phyloP scores from a whole-genome alignment of 352 stramenopile genomes.

The Pythium vanterpoolii region DNA sequence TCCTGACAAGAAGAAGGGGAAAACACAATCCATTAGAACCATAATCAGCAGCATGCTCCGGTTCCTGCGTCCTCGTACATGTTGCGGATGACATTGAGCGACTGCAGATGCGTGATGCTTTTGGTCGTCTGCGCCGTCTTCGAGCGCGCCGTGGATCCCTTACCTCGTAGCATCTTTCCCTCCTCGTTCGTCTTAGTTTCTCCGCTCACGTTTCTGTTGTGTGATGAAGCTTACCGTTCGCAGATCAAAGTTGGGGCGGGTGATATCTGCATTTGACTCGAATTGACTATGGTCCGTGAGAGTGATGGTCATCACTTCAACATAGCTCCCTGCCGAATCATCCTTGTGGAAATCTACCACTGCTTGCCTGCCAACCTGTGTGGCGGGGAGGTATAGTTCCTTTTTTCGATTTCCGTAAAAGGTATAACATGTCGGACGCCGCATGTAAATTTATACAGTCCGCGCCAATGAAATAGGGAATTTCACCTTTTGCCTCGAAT shows the following conservation, averaged over 20 bases:
- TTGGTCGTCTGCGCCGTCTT: slow-evolving; percentile 21
- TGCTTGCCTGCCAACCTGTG: too few species aligned
- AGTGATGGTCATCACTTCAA: slow-evolving; percentile 28
- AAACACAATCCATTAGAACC: background rate
- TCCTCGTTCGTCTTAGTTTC: background rate
- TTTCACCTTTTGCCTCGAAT: too few species aligned
- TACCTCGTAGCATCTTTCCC: background rate
- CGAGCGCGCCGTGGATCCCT: background rate
- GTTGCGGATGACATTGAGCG: slow-evolving; percentile 43
- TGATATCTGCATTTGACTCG: slow-evolving; percentile 5
- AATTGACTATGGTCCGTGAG: slow-evolving; percentile 6
- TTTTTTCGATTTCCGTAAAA: too few species aligned
- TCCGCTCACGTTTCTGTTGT: slow-evolving; percentile 3
- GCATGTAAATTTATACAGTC: too few species aligned
- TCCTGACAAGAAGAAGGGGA: slow-evolving; percentile 18
- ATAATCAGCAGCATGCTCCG: background rate
- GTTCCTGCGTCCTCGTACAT: slow-evolving; percentile 19
- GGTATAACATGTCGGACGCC: too few species aligned
- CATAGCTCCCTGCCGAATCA: too few species aligned
- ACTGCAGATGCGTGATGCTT: slow-evolving; percentile 31
- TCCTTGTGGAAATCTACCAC: too few species aligned
- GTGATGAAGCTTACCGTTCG: background rate
- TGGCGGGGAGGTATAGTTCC: too few species aligned
- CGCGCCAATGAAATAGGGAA: too few species aligned
- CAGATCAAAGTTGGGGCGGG: background rate